These are phyloP conservation scores for Centrapalus pauciflorus DNA, from an alignment of 129 eudicot species.

Conservation along the genomic window DNA sequence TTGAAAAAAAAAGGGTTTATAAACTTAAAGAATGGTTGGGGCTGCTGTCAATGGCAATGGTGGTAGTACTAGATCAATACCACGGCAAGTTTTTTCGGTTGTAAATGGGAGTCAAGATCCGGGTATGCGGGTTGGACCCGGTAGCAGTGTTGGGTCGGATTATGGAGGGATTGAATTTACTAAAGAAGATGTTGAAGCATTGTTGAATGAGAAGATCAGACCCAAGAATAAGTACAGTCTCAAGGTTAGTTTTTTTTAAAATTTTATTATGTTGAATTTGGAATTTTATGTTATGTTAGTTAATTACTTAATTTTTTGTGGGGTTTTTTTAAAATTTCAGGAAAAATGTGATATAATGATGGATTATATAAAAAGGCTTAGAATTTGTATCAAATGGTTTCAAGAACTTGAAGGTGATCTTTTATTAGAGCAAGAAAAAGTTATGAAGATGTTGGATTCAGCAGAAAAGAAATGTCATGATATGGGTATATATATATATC, in stretches of 20 bases:
- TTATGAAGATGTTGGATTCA: constrained; percentile 48
- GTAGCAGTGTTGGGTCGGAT: constrained; percentile 59
- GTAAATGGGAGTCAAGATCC: constrained; percentile 83
- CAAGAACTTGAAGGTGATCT: constrained; percentile 67
- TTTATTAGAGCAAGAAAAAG: constrained; percentile 55
- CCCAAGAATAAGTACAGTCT: constrained; percentile 66
- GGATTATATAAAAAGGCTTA: constrained; percentile 67
- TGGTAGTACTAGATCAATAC: constrained; percentile 28
- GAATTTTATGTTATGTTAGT: background rate
- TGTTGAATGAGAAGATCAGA: constrained; percentile 77
- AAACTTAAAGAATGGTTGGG: constrained; percentile 74
- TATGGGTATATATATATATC: constrained; percentile 47
- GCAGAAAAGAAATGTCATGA: constrained; percentile 75
- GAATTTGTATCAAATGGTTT: constrained; percentile 79
- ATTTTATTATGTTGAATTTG: background rate
- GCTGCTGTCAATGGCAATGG: constrained; percentile 45
- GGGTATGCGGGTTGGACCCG: constrained; percentile 43
- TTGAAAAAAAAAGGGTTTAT: background rate
- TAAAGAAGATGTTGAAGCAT: constrained; percentile 74
- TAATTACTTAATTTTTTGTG: too few relatives aligned
- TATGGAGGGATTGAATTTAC: constrained; percentile 61
- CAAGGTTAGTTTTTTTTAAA: constrained; percentile 42
- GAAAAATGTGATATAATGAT: constrained; percentile 78
- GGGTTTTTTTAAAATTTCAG: constrained; percentile 47
- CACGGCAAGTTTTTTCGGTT: constrained; percentile 56